Percentiles rank a stretch among this genome's conserved stretches.
Conservation (phyloP, 2,329 filamentous ascomycete genomes). For the Berkeleyomyces rouxiae region DNA sequence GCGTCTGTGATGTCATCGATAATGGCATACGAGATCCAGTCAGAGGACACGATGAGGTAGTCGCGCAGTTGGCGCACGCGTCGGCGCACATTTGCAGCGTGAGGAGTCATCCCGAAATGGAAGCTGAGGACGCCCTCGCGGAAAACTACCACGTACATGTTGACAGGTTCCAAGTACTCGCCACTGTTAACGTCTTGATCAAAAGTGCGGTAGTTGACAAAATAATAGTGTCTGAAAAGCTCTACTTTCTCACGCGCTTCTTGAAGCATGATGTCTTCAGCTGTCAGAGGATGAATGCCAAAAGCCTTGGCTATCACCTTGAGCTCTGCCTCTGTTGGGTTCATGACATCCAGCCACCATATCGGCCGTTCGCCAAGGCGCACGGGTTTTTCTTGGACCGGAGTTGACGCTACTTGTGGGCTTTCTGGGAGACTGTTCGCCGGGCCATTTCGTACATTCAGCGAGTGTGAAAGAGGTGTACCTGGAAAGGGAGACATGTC, state of each 20-base stretch:
- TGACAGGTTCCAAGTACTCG: constrained; percentile 84
- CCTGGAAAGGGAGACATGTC: constrained; percentile 1
- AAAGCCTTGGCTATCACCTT: constrained; percentile 83
- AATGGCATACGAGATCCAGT: constrained; percentile 97
- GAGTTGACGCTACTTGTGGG: constrained; percentile 12
- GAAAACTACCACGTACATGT: constrained; percentile 96
- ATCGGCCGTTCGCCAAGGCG: constrained; percentile 70
- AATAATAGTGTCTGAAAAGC: constrained; percentile 93
- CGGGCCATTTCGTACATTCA: neutral
- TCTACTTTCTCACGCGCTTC: constrained; percentile 97
- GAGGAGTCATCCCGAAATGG: constrained; percentile 90
- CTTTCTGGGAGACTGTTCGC: neutral
- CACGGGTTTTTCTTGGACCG: constrained; percentile 26
- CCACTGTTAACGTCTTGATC: constrained; percentile 85
- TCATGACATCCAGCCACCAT: constrained; percentile 91
- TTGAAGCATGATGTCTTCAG: constrained; percentile 93
- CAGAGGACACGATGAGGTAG: constrained; percentile 79
- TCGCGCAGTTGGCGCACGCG: constrained; percentile 87
- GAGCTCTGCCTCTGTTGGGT: constrained; percentile 89
- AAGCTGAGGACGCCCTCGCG: constrained; percentile 90
- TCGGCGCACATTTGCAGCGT: constrained; percentile 87
- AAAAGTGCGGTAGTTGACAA: constrained; percentile 95
- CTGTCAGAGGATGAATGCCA: constrained; percentile 85
- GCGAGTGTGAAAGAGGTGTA: neutral
- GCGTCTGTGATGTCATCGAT: constrained; percentile 98